Percentiles rank a stretch among this genome's conserved stretches.
These are phyloP conservation scores for Boletus vermiculosoides DNA, from an alignment of 768 basidiomycete species.

Conservation along the genomic window DNA sequence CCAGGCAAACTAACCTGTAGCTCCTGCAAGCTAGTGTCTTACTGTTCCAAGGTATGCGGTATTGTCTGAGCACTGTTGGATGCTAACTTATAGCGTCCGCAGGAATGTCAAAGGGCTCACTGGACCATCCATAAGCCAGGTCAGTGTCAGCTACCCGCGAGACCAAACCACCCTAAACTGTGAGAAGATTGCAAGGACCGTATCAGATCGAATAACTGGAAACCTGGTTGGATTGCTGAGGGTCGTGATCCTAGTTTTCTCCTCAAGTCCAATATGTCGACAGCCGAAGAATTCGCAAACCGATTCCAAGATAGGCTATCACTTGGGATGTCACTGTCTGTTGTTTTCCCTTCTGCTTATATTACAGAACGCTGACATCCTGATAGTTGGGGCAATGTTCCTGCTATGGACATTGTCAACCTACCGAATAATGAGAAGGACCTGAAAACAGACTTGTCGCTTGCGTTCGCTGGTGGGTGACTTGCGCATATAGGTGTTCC, in stretches of 20 bases:
- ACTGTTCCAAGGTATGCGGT: conserved; percentile 39
- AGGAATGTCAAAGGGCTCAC: conserved; percentile 44
- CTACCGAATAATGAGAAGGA: conserved; percentile 22
- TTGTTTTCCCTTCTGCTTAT: neutral
- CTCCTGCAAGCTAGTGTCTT: conserved; percentile 41
- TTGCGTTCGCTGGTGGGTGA: conserved; percentile 27
- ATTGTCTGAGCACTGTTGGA: neutral
- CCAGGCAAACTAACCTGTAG: conserved; percentile 31
- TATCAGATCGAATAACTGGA: conserved; percentile 20
- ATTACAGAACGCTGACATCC: neutral
- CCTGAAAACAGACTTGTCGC: conserved; percentile 17
- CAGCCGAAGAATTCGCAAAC: conserved; percentile 8
- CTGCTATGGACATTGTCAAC: conserved; percentile 36
- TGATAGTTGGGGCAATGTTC: conserved; percentile 36
- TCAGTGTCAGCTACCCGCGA: conserved; percentile 7
- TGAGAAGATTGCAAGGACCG: conserved; percentile 24
- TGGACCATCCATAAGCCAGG: conserved; percentile 42
- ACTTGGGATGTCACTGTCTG: conserved; percentile 25
- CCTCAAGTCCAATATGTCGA: conserved; percentile 1
- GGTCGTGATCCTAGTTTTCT: conserved; percentile 25
- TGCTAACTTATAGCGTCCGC: neutral
- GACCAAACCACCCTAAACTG: neutral
- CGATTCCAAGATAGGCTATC: conserved; percentile 27
- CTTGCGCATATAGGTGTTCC: neutral
- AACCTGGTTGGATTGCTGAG: conserved; percentile 23